Conservation (phyloP, 306 rosid species). For the Prosopis cineraria region DNA sequence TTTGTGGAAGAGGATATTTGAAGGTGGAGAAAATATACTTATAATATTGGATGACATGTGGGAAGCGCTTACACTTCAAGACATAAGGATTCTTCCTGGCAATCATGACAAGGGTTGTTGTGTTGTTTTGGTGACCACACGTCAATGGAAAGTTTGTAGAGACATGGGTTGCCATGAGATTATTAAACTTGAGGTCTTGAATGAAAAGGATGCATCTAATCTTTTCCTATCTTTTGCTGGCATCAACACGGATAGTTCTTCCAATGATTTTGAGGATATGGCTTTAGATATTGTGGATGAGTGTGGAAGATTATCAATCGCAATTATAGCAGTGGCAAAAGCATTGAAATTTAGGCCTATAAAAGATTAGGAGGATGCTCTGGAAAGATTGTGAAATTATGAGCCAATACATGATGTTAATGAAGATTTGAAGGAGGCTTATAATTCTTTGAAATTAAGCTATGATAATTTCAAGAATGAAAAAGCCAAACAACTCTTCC, state of each 20-base stretch:
- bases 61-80: not conserved
- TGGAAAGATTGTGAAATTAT: not conserved
- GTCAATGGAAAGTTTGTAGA: not conserved
- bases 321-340: not conserved
- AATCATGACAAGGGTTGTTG: not conserved
- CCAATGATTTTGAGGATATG: not conserved
- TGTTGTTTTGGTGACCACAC: constrained; percentile 11
- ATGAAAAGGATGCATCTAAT: not conserved
- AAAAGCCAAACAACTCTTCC: not conserved
- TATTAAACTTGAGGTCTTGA: not conserved
- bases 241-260: not conserved
- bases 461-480: not conserved
- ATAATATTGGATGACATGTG: constrained; percentile 36
- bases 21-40: constrained; percentile 17
- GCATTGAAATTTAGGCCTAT: not conserved
- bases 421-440: not conserved
- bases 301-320: constrained; percentile 23
- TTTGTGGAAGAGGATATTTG: not conserved
- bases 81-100: not conserved
- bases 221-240: not conserved
- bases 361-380: not conserved
- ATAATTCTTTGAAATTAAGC: constrained; percentile 7
- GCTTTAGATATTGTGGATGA: not conserved
- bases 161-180: not conserved
- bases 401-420: not conserved